Evolutionary conservation across 2,329 filamentous ascomycete species (phyloP).

Genomic region (Aaosphaeria arxii): DNA sequence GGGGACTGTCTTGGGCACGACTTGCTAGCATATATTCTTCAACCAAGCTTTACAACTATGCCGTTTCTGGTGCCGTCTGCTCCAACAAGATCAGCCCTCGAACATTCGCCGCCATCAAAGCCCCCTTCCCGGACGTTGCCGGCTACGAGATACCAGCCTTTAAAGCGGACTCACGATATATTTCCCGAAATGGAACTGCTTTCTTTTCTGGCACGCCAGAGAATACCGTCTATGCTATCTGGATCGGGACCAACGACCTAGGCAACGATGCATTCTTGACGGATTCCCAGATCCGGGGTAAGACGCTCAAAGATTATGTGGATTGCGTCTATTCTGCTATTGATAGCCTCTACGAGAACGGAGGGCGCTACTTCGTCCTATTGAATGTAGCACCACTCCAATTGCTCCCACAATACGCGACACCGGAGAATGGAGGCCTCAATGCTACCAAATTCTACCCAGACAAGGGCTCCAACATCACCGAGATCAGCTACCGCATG

Average conservation of each 20-base stretch:
- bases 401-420: slow-evolving; percentile 64
- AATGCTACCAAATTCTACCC: slow-evolving; percentile 46
- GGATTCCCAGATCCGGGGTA: slow-evolving; percentile 58
- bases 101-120: slow-evolving; percentile 49
- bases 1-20: slow-evolving; percentile 67
- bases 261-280: slow-evolving; percentile 64
- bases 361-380: slow-evolving; percentile 69
- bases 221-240: slow-evolving; percentile 71
- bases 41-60: slow-evolving; percentile 62
- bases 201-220: slow-evolving; percentile 47
- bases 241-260: slow-evolving; percentile 81
- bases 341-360: slow-evolving; percentile 61
- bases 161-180: slow-evolving; percentile 41
- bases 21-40: slow-evolving; percentile 61
- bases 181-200: slow-evolving; percentile 33
- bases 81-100: slow-evolving; percentile 65
- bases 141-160: slow-evolving; percentile 49
- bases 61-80: slow-evolving; percentile 69
- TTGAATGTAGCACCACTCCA: slow-evolving; percentile 68
- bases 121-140: slow-evolving; percentile 56
- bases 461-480: slow-evolving; percentile 48
- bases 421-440: slow-evolving; percentile 44
- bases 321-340: slow-evolving; percentile 66
- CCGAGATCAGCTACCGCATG: slow-evolving; percentile 51
- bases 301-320: slow-evolving; percentile 62